These are phyloP conservation scores for Bryoerythrophyllum caledonicum DNA, from an alignment of 225 moss, liverwort and hornwort species.

Conservation along the genomic window DNA sequence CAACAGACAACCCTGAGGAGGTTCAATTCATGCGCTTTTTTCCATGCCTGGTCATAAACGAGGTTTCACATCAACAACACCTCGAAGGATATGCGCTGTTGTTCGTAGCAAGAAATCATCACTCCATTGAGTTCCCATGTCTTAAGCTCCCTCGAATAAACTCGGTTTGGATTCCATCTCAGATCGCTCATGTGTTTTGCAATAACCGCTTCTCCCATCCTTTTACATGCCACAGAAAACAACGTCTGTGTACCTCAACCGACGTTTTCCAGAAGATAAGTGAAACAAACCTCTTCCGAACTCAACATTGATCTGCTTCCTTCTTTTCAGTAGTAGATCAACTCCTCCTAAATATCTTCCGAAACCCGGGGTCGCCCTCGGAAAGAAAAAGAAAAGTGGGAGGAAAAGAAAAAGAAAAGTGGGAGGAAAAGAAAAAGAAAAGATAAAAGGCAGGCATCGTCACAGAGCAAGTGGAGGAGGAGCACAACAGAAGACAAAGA, in stretches of 20 bases:
- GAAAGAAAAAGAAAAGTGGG: slow-evolving; percentile 27
- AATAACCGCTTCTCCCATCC: neutral
- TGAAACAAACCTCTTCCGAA: neutral
- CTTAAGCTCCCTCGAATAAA: neutral
- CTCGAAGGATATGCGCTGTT: neutral
- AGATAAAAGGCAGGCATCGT: slow-evolving; percentile 23
- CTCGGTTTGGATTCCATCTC: neutral
- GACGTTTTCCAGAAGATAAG: neutral
- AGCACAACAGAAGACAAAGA: neutral
- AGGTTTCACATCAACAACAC: slow-evolving; percentile 12
- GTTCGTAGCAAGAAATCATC: neutral
- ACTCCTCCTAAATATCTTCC: too few species aligned
- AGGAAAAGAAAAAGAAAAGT: neutral
- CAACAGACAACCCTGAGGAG: slow-evolving; percentile 2
- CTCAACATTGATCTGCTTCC: neutral
- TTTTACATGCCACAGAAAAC: neutral
- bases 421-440: neutral
- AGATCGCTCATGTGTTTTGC: neutral
- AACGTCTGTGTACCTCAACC: neutral
- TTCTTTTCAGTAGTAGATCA: neutral
- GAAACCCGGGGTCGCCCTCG: neutral
- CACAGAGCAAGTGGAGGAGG: slow-evolving; percentile 36
- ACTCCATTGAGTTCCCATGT: neutral
- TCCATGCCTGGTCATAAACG: neutral
- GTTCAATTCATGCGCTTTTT: neutral